Evolutionary conservation across 1,139 yeast genomes (phyloP).

Genomic region (Blastobotrys apis): DNA sequence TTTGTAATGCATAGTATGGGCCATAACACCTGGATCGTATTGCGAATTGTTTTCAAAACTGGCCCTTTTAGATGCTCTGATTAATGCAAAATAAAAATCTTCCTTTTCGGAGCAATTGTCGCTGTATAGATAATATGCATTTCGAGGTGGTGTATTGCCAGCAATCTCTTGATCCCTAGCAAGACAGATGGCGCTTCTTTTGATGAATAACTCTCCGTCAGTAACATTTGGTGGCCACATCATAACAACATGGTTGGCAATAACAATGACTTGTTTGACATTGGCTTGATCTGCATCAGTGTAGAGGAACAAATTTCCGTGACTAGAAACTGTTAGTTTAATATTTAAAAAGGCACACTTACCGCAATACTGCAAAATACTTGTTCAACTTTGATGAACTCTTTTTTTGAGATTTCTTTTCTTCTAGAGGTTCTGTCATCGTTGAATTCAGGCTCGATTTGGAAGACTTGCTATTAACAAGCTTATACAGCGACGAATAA

Average conservation of each 20-base stretch:
- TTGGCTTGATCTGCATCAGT: slow-evolving; percentile 61
- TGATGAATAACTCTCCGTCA: slow-evolving; percentile 77
- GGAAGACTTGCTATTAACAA: slow-evolving; percentile 41
- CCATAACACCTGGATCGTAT: slow-evolving; percentile 48
- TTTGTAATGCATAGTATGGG: slow-evolving; percentile 67
- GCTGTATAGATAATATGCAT: slow-evolving; percentile 67
- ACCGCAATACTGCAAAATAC: slow-evolving; percentile 38
- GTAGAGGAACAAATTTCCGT: slow-evolving; percentile 81
- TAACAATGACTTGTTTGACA: slow-evolving; percentile 74
- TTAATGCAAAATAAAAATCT: slow-evolving; percentile 83
- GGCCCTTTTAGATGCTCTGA: slow-evolving; percentile 60
- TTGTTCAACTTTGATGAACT: slow-evolving; percentile 17
- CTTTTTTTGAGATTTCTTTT: slow-evolving; percentile 11
- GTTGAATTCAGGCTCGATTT: slow-evolving; percentile 9
- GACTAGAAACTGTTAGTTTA: slow-evolving; percentile 33
- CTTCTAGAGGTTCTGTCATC: not conserved
- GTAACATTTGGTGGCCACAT: slow-evolving; percentile 79
- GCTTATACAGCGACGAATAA: slow-evolving; percentile 54
- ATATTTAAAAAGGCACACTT: too few species aligned
- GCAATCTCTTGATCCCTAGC: slow-evolving; percentile 20
- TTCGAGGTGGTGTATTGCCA: slow-evolving; percentile 42
- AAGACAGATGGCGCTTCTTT: slow-evolving; percentile 73
- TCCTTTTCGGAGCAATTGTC: slow-evolving; percentile 80
- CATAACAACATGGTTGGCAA: slow-evolving; percentile 64
- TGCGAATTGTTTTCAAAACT: slow-evolving; percentile 3